A percentile compares a stretch with the other conserved stretches of the same genome.
Evolutionary conservation across 306 rosid species (phyloP).

Genomic region (Inga leiocalycina): DNA sequence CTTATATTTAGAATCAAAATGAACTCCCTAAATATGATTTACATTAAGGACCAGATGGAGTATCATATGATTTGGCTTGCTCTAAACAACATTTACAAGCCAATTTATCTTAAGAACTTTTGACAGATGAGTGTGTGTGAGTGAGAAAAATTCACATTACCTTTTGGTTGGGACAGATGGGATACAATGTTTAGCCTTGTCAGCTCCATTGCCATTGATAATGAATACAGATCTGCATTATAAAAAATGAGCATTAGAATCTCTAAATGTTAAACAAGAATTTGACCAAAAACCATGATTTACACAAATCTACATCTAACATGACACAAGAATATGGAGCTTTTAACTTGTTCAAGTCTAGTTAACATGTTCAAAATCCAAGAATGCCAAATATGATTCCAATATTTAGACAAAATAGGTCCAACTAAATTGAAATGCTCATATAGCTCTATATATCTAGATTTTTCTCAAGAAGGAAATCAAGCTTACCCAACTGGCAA

Average conservation of each 20-base stretch:
- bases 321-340: not conserved
- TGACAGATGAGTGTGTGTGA: not conserved
- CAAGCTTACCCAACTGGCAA: slow-evolving; percentile 57
- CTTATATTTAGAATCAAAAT: too few relatives aligned
- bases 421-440: not conserved
- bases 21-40: too few relatives aligned
- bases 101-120: not conserved
- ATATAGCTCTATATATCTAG: not conserved
- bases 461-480: not conserved
- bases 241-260: slow-evolving; percentile 9
- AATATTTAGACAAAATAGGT: not conserved
- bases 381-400: not conserved
- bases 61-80: not conserved
- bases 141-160: slow-evolving; percentile 16
- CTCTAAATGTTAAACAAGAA: not conserved
- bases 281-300: not conserved
- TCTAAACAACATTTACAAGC: not conserved
- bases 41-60: too few relatives aligned
- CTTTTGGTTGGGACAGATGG: slow-evolving; percentile 57
- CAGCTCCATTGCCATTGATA: slow-evolving; percentile 59
- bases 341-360: not conserved
- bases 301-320: not conserved
- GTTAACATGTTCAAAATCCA: not conserved
- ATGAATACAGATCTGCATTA: slow-evolving; percentile 55
- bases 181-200: slow-evolving; percentile 60